A percentile compares a stretch with the other conserved stretches of the same genome.
Evolutionary conservation across 768 basidiomycete genomes (phyloP).

Genomic region (Suillus weaverae): DNA sequence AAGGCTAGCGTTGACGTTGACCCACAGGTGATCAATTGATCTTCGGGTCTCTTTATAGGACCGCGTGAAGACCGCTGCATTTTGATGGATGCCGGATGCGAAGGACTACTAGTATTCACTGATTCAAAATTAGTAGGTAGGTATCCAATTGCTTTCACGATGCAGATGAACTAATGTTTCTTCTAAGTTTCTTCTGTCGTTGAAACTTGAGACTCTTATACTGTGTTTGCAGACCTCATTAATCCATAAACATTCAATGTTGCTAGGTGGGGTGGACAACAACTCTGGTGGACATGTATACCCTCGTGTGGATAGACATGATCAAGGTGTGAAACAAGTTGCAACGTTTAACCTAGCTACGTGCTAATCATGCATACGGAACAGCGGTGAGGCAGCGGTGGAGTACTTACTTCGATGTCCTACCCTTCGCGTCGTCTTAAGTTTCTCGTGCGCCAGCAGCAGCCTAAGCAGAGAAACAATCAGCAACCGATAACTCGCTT

Average conservation of each 20-base stretch:
- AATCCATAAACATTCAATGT: background rate
- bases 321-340: background rate
- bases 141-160: background rate
- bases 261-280: background rate
- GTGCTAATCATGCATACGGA: background rate
- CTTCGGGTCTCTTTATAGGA: background rate
- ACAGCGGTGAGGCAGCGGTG: background rate
- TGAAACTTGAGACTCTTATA: background rate
- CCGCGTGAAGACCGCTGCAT: background rate
- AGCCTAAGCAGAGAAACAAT: constrained; percentile 9
- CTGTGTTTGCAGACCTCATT: background rate
- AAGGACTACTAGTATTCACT: background rate
- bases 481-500: background rate
- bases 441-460: constrained; percentile 18
- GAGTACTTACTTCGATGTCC: background rate
- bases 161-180: background rate
- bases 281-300: background rate
- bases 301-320: background rate
- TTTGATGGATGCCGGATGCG: background rate
- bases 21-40: background rate
- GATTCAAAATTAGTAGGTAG: too few relatives aligned
- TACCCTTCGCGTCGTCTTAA: constrained; percentile 17
- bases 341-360: background rate
- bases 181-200: background rate
- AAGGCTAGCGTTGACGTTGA: background rate